phyloP scores from a whole-genome alignment of 345 rosid species.

The Litchi chinensis region DNA sequence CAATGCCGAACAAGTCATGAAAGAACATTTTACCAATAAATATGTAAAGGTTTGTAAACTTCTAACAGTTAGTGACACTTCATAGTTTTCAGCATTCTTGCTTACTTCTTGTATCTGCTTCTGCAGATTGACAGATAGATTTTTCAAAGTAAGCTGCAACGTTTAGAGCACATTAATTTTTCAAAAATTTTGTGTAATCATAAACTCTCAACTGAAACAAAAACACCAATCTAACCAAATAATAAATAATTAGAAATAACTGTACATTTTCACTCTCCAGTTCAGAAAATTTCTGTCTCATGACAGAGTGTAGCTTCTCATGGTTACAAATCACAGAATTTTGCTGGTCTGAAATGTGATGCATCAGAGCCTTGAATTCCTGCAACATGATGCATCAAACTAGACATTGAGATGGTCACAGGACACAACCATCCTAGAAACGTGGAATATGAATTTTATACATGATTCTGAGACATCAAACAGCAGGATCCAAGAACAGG shows the following conservation, averaged over 20 bases:
- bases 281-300: conserved; percentile 50
- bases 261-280: conserved; percentile 73
- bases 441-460: neutral
- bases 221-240: neutral
- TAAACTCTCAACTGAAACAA: neutral
- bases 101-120: conserved; percentile 51
- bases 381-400: conserved; percentile 31
- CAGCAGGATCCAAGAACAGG: neutral
- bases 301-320: conserved; percentile 38
- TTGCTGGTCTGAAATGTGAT: conserved; percentile 51
- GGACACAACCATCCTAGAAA: neutral
- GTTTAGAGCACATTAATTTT: conserved; percentile 12
- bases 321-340: conserved; percentile 41
- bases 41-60: neutral
- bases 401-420: conserved; percentile 8
- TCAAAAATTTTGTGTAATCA: neutral
- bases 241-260: neutral
- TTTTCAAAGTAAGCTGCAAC: conserved; percentile 54
- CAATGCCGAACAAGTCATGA: conserved; percentile 17
- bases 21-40: conserved; percentile 5
- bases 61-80: conserved; percentile 51
- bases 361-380: conserved; percentile 60
- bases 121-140: conserved; percentile 50
- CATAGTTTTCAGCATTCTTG: conserved; percentile 48
- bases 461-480: neutral